Evolutionary conservation across 805 yeast genomes (phyloP).

Genomic region (Kurtzmaniella fragi): DNA sequence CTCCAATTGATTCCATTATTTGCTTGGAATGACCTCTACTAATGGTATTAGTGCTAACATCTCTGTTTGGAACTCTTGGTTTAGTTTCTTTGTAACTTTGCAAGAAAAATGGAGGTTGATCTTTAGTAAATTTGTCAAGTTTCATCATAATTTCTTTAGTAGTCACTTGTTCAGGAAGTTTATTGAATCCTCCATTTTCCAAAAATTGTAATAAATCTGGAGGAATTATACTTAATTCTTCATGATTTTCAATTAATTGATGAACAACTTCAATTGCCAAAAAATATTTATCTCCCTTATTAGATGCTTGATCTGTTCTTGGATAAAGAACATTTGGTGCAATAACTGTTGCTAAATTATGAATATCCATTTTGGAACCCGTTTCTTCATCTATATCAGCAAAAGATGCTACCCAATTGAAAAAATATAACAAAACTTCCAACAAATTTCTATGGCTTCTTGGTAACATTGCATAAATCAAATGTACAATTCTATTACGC

Average conservation of each 20-base stretch:
- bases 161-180: slow-evolving; percentile 13
- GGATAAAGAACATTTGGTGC: slow-evolving; percentile 85
- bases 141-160: slow-evolving; percentile 34
- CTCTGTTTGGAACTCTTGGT: slow-evolving; percentile 13
- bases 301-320: slow-evolving; percentile 19
- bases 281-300: slow-evolving; percentile 67
- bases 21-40: slow-evolving; percentile 26
- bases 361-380: slow-evolving; percentile 90
- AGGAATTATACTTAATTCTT: slow-evolving; percentile 76
- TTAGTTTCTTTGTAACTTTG: slow-evolving; percentile 1
- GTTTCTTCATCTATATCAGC: slow-evolving; percentile 86
- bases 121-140: slow-evolving; percentile 28
- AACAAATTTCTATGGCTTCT: slow-evolving; percentile 74
- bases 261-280: slow-evolving; percentile 89
- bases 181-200: slow-evolving; percentile 38
- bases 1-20: slow-evolving; percentile 24
- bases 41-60: slow-evolving; percentile 26
- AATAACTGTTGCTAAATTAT: slow-evolving; percentile 90
- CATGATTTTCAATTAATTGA: slow-evolving; percentile 74
- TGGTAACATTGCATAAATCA: slow-evolving; percentile 75
- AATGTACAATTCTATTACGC: slow-evolving; percentile 52
- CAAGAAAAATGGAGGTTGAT: slow-evolving; percentile 25
- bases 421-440: slow-evolving; percentile 79
- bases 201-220: slow-evolving; percentile 49
- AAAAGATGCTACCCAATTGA: slow-evolving; percentile 94